Evolutionary conservation across 129 eudicot species (phyloP), one percentile per base, ranked within the genome.

Genomic region (Gnaphalium uliginosum): DNA sequence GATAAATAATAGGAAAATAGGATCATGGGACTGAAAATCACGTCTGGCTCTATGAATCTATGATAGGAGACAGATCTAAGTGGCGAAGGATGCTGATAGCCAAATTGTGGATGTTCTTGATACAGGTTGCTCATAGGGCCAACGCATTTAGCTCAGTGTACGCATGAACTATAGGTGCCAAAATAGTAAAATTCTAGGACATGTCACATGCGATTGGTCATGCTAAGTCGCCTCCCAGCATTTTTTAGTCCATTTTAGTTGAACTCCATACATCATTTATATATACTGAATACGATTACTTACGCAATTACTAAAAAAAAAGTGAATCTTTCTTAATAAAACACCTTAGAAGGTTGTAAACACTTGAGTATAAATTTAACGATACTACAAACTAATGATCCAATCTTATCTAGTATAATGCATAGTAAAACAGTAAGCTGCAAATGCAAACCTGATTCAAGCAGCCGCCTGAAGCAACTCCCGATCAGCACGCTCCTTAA

Each of bases 391-490:
- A 46, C 53, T 46, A 14, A 46, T 0, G 53, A 46, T 46, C 18
- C 53, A 46, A 46, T 46, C 53, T 46, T 46, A 46, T 46, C 53
- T 46, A 46, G 53, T 46, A 46, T 13, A 46, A 14, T 46, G 18
- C 14, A 3, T 46, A 46, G 18, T 46, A 13, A 41, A 25, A 58
- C 61, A n/a, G 22, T 50, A 46, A 24, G 64, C 10, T 59, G 39
- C 66, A 72, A 43, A 48, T 15, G 46, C 85, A 30, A 46, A 90
- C 96, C 96, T 79, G 83, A 66, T 17, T 90, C 86, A 94, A 80
- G 97, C 97, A 68, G 84, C 80, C 33, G 88, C 96, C 83, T 89
- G 83, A 58, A 73, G 92, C 67, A 90, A 77, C 88, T 93, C 98
- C 60, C 95, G 82, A 22, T 88, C 89, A 13, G 98, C 98, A 24